These are phyloP conservation scores for Xylaria flabelliformis DNA, from an alignment of 495 filamentous ascomycete genomes.

Conservation along the genomic window DNA sequence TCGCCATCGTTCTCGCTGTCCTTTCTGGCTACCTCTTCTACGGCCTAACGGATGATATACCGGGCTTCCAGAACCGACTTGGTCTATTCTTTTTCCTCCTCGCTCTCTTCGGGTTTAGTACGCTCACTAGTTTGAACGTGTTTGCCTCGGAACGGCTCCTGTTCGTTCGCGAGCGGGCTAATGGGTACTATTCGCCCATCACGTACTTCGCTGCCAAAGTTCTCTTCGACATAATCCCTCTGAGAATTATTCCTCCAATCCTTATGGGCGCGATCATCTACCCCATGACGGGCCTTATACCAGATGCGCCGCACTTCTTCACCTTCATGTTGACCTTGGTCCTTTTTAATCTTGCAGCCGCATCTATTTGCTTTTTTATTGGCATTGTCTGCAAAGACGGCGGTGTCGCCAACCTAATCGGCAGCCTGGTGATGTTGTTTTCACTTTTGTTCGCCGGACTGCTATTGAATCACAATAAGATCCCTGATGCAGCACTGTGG, in stretches of 20 bases:
- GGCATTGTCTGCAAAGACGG: conserved; percentile 91
- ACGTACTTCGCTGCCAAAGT: conserved; percentile 98
- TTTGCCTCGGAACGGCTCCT: conserved; percentile 91
- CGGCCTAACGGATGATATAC: conserved; percentile 91
- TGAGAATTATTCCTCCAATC: conserved; percentile 92
- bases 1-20: conserved; percentile 91
- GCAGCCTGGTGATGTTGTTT: conserved; percentile 97
- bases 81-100: conserved; percentile 98
- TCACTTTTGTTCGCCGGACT: conserved; percentile 92
- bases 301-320: conserved; percentile 83
- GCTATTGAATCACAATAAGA: conserved; percentile 91
- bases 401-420: conserved; percentile 94
- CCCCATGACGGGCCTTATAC: conserved; percentile 94
- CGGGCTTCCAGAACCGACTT: conserved; percentile 97
- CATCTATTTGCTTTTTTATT: conserved; percentile 93
- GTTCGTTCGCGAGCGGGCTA: conserved; percentile 93
- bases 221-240: conserved; percentile 91
- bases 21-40: conserved; percentile 97
- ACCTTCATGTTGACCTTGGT: conserved; percentile 91
- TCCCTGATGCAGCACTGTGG: conserved; percentile 83
- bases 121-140: conserved; percentile 88
- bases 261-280: conserved; percentile 98
- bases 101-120: conserved; percentile 95
- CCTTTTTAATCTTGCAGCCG: conserved; percentile 94
- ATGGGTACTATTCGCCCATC: conserved; percentile 95